Conservation (phyloP, 2,329 filamentous ascomycete species). For the Helicocarpus griseus region DNA sequence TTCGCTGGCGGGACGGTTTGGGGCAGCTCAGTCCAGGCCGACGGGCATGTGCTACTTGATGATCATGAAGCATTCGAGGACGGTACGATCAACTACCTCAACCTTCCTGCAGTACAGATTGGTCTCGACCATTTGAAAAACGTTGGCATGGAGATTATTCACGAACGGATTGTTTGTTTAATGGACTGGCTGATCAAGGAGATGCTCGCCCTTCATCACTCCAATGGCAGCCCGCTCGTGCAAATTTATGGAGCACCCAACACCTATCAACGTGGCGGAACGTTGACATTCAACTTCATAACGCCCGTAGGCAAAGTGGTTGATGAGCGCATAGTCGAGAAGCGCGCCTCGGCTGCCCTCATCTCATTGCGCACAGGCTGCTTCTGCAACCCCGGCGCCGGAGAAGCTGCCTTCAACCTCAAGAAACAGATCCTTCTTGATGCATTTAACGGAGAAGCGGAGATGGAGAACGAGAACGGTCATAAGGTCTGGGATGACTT, state of each 20-base stretch:
- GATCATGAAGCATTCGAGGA: slow-evolving; percentile 55
- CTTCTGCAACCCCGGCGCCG: slow-evolving; percentile 44
- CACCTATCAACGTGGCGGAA: slow-evolving; percentile 45
- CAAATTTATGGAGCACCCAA: slow-evolving; percentile 47
- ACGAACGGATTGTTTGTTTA: slow-evolving; percentile 48
- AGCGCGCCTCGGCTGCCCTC: slow-evolving; percentile 42
- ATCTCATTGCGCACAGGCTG: slow-evolving; percentile 54
- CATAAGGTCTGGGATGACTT: slow-evolving; percentile 13
- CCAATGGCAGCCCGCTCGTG: slow-evolving; percentile 43
- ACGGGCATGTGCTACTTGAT: slow-evolving; percentile 6
- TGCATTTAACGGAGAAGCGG: slow-evolving; percentile 5
- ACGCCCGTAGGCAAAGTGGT: slow-evolving; percentile 44
- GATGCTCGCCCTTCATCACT: slow-evolving; percentile 42
- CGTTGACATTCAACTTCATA: slow-evolving; percentile 54
- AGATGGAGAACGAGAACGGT: slow-evolving; percentile 8
- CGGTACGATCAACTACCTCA: slow-evolving; percentile 57
- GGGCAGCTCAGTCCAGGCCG: slow-evolving; percentile 8
- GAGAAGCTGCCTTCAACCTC: slow-evolving; percentile 31
- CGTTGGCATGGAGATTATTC: slow-evolving; percentile 49
- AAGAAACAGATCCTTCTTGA: slow-evolving; percentile 16
- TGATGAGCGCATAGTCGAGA: slow-evolving; percentile 51
- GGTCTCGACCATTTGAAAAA: slow-evolving; percentile 36
- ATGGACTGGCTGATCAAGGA: slow-evolving; percentile 40
- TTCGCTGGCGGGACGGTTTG: slow-evolving; percentile 58
- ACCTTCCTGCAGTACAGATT: slow-evolving; percentile 50